Base-by-base conservation (phyloP, 768 basidiomycete species). In the Omphalotus guepiniiformis region DNA sequence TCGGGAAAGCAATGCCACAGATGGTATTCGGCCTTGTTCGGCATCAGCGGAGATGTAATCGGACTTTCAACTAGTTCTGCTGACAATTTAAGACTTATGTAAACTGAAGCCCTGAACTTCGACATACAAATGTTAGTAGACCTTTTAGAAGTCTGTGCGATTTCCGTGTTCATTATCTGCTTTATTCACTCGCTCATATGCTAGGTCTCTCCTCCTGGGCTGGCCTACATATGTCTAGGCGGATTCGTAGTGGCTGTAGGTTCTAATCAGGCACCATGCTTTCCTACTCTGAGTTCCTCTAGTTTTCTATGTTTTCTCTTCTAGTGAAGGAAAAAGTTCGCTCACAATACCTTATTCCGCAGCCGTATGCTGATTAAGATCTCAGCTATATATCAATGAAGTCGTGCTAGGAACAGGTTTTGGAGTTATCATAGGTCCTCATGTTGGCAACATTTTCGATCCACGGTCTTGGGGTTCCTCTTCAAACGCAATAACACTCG, bases 251-350 rank as follows among this genome's bases (percentile, higher is more conserved):
- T 74, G 15, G 63, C 64, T 9, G 72, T 73, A 47, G 32, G 65
- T 48, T 26, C 27, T 19, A 15, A 23, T n/a, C 39, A 21, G 6
- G 6, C 23, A 5, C 26, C 27, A 16, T 40, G 7, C 35, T 21
- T 6, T 21, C 37, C 22, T 11, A 11, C 16, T 13, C 26, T 15
- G 15, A 16, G 2, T 51, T 46, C 39, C n/a, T n/a, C 44, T 55
- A 91, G 88, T 93, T 93, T 63, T 90, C 88, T 23, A 78, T 91
- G 75, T 69, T 88, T 28, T 91, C 91, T 3, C 72, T 93, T 16
- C 67, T 93, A 12, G 78, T 93, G 37, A 89, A 88, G 65, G 90
- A 96, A 65, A 83, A 71, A 70, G 88, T 86, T 38, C 8, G 63
- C 58, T 4, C 37, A 2, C 3, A 18, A 23, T 41, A 25, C 9